Conservation (phyloP, 108 stramenopile genomes). For the Heterococcus sp. region DNA sequence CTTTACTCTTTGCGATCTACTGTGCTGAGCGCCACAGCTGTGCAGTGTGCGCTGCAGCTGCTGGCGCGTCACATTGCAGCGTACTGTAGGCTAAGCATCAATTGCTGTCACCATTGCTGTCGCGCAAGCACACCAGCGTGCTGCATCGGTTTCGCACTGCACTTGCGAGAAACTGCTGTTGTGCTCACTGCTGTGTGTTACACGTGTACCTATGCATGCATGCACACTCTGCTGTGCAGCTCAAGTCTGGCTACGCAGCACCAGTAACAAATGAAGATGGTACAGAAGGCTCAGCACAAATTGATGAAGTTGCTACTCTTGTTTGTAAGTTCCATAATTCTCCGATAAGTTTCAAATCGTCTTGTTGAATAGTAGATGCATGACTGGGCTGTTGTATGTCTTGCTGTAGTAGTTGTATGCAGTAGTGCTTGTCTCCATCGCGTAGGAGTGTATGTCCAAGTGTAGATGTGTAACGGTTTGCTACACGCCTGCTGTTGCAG, state of each 20-base stretch:
- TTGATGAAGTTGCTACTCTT: slow-evolving; percentile 33
- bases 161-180: no score
- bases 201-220: neutral
- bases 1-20: no score
- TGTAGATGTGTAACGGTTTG: neutral
- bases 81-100: no score
- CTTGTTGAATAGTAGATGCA: neutral
- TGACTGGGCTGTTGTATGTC: neutral
- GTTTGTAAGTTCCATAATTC: neutral
- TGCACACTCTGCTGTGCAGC: neutral
- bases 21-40: no score
- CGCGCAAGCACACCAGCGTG: no score
- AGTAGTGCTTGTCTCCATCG: no score
- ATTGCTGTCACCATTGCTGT: no score
- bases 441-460: neutral
- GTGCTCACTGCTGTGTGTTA: neutral
- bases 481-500: neutral
- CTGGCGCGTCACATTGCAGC: neutral
- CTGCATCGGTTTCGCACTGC: no score
- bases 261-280: slow-evolving; percentile 20
- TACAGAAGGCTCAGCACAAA: slow-evolving; percentile 5
- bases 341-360: neutral
- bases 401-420: neutral
- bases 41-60: no score
- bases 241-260: slow-evolving; percentile 13